Conservation (phyloP, 306 rosid species). For the Cucumis cinereus region DNA sequence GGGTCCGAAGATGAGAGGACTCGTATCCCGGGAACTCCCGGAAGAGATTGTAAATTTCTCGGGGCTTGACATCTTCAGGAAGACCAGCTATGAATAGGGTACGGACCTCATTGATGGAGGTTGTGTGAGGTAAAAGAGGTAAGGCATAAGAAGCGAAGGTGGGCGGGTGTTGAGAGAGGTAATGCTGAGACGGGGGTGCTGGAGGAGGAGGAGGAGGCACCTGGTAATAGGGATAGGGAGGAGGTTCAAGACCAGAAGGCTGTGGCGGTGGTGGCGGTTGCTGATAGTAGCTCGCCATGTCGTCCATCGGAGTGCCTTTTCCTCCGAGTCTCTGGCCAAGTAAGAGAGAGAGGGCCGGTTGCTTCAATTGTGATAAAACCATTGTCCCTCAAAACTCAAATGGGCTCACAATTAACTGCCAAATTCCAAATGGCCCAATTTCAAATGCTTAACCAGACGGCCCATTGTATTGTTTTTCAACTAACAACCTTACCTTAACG, state of each 20-base stretch:
- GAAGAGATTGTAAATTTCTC: constrained; percentile 76
- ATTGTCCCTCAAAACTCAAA: background rate
- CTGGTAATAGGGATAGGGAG: constrained; percentile 52
- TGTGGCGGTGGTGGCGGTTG: constrained; percentile 37
- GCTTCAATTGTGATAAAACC: background rate
- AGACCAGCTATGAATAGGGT: constrained; percentile 91
- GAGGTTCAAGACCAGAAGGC: constrained; percentile 23
- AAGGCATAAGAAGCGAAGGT: constrained; percentile 31
- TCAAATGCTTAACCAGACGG: background rate
- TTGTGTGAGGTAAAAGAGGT: constrained; percentile 20
- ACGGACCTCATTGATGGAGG: constrained; percentile 51
- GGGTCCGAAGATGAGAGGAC: constrained; percentile 86
- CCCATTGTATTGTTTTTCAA: background rate
- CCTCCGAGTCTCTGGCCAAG: background rate
- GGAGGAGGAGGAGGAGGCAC: constrained; percentile 8
- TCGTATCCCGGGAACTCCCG: constrained; percentile 89
- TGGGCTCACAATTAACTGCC: background rate
- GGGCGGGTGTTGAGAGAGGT: constrained; percentile 11
- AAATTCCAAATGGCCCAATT: background rate
- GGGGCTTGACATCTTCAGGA: constrained; percentile 75
- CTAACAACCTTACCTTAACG: too few species aligned
- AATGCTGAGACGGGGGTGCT: constrained; percentile 6
- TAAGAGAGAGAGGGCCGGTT: background rate
- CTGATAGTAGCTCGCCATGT: constrained; percentile 60
- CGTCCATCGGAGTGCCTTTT: constrained; percentile 46